Conservation (phyloP, 768 basidiomycete species). For the Jaapia argillacea region DNA sequence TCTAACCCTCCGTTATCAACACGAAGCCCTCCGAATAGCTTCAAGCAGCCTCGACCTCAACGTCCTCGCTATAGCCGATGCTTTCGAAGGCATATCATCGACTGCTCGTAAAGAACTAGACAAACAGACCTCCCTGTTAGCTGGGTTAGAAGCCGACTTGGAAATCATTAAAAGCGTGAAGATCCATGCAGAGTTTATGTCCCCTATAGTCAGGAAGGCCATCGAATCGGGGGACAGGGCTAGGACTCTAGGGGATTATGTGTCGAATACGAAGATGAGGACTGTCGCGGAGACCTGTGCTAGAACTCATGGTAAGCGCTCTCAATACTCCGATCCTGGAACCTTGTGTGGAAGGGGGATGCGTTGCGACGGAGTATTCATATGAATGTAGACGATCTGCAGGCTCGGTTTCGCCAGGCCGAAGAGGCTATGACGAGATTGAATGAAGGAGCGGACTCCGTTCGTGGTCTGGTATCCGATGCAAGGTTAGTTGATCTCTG, state of each 20-base stretch:
- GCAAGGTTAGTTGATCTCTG: constrained; percentile 28
- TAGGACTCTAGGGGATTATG: constrained; percentile 72
- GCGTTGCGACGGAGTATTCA: not conserved
- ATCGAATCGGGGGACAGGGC: constrained; percentile 63
- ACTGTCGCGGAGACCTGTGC: constrained; percentile 67
- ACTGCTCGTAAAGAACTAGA: constrained; percentile 54
- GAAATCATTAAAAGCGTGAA: constrained; percentile 56
- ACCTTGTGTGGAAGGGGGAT: constrained; percentile 4
- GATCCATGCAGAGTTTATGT: constrained; percentile 72
- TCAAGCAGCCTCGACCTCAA: constrained; percentile 62
- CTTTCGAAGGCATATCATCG: constrained; percentile 53
- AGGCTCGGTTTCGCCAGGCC: constrained; percentile 38
- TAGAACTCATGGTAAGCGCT: constrained; percentile 58
- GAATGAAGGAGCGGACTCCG: constrained; percentile 46
- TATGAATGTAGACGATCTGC: constrained; percentile 42
- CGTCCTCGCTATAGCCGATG: constrained; percentile 59
- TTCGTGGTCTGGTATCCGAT: constrained; percentile 39
- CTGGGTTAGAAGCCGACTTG: constrained; percentile 60
- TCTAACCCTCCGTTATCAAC: constrained; percentile 50
- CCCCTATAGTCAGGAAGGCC: constrained; percentile 50
- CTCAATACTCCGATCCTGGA: constrained; percentile 2
- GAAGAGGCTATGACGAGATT: constrained; percentile 44
- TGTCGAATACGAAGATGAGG: constrained; percentile 69
- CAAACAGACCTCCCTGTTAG: constrained; percentile 52
- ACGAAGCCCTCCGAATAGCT: constrained; percentile 66